Evolutionary conservation across 176 grass and related monocot genomes (phyloP), one percentile per base, ranked within the genome.

Genomic region (Panicum miliaceum): DNA sequence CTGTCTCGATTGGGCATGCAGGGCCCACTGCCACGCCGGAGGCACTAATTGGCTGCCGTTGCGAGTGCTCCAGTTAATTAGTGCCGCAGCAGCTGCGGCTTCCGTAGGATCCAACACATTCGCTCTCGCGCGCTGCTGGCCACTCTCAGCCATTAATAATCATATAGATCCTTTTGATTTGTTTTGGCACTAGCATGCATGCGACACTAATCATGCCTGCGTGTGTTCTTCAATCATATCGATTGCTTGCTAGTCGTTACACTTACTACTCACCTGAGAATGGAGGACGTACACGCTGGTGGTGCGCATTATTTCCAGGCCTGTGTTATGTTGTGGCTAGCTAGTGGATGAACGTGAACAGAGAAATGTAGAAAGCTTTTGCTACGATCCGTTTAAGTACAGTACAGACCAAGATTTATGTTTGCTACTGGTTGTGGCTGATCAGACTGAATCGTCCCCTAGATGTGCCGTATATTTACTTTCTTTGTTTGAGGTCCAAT

Each of bases 71-170:
- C 6, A 14, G 47, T 67, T 67, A 66, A 80, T 80, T 3, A 65
- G 18, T 51, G 43, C 26, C 34, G 58, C 54, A 45, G 43, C 29
- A 32, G 54, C 32, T 58, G 53, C 40, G 5, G 48, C 35, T 50
- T 84, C 43, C 57, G 40, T 74, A 27, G 29, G 82, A 75, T 84
- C 71, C 82, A 18, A 37, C 71, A 54, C 59, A 75, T 84, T 76
- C 25, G 46, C 69, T 6, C 69, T 22, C 54, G n/a, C n/a, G n/a
- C n/a, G 22, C 12, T 9, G 25, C 1, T 46, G 13, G 7, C 40
- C 76, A 32, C 29, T 32, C 6, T 4, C 18, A 7, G 48, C 65
- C 29, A 37, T 52, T 52, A 52, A 7, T 52, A 52, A 7, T 52
- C 18, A 6, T 52, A 18, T 52, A 16, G 15, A 18, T 1, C 15